Evolutionary conservation across 768 basidiomycete species (phyloP), one percentile per base, ranked within the genome.

Genomic region (Auriculariales sp.): DNA sequence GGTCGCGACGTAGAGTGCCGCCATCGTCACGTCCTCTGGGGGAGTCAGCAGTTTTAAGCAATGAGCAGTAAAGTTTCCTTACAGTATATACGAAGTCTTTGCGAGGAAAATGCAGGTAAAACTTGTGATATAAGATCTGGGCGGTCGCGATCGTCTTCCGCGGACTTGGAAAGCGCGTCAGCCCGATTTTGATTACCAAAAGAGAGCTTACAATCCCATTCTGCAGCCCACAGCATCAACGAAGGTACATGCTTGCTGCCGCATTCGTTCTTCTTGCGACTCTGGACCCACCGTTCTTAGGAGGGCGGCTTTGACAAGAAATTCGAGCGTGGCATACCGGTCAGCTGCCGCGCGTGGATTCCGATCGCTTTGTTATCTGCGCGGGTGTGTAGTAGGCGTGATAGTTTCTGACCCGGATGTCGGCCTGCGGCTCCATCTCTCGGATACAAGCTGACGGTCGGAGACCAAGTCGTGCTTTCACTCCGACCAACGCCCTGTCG

Each of bases 71-170:
- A n/a, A n/a, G n/a, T n/a, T n/a, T n/a, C n/a, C n/a, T n/a, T 56
- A 85, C 88, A 56, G 81, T 68, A 55, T 81, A 84, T 42, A 71
- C 78, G 57, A 89, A 95, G 64, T 95, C 92, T 62, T 89, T 91
- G 52, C 89, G 73, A 2, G 91, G 82, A 64, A 94, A 97, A 74
- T 91, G 95, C 1, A 98, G 72, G 63, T 98, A 90, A 61, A 98
- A 99, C 11, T 95, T 79, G 64, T 97, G 89, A 63, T 95, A 98
- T 48, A 99, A 66, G 47, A 79, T 83, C 65, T 98, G 91, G 12
- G 90, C 91, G 0, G 95, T 95, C 1, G 91, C 92, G 54, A 90
- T 87, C 1, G 93, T 97, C 57, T 79, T 75, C 47, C 93, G 69
- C 6, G 95, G 95, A 59, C 94, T 97, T n/a, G n/a, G 14, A 10